These are phyloP conservation scores for Cyclotella kingstonii DNA, from an alignment of 108 stramenopile species.

Conservation along the genomic window DNA sequence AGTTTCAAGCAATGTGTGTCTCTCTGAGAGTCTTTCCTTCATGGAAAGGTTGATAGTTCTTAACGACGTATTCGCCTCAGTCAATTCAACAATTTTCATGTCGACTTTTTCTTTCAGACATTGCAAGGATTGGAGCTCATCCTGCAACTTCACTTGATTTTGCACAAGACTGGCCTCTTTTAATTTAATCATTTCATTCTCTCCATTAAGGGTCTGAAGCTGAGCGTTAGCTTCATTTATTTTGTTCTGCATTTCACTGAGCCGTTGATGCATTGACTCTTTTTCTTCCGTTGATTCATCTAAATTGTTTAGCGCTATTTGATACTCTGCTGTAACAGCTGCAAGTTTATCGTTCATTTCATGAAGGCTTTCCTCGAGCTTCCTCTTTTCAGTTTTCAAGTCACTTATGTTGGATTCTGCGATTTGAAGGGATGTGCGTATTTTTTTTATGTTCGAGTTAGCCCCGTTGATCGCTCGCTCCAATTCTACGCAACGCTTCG, in stretches of 20 bases:
- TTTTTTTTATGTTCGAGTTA: neutral
- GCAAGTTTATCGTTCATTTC: constrained; percentile 4
- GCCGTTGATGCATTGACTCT: constrained; percentile 1
- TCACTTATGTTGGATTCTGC: constrained; percentile 10
- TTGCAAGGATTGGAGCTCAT: constrained; percentile 20
- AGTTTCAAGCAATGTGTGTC: neutral
- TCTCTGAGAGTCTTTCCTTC: constrained; percentile 21
- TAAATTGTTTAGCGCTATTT: neutral
- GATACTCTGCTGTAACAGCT: neutral
- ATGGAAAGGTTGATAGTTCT: constrained; percentile 7
- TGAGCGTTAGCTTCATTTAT: neutral
- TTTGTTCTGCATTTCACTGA: neutral
- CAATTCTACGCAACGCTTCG: constrained; percentile 25
- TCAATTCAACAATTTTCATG: constrained; percentile 3
- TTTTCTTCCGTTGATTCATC: constrained; percentile 1
- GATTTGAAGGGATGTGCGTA: constrained; percentile 2
- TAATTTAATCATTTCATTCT: constrained; percentile 23
- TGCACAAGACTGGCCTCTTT: constrained; percentile 20
- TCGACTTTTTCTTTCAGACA: constrained; percentile 16
- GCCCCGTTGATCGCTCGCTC: constrained; percentile 20
- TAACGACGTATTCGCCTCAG: constrained; percentile 7
- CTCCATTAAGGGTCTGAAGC: neutral
- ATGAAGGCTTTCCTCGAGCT: constrained; percentile 6
- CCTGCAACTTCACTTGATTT: constrained; percentile 15
- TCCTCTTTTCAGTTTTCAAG: constrained; percentile 8